Base-by-base conservation (phyloP, 495 filamentous ascomycete species). In the Penicillium atrosanguineum region DNA sequence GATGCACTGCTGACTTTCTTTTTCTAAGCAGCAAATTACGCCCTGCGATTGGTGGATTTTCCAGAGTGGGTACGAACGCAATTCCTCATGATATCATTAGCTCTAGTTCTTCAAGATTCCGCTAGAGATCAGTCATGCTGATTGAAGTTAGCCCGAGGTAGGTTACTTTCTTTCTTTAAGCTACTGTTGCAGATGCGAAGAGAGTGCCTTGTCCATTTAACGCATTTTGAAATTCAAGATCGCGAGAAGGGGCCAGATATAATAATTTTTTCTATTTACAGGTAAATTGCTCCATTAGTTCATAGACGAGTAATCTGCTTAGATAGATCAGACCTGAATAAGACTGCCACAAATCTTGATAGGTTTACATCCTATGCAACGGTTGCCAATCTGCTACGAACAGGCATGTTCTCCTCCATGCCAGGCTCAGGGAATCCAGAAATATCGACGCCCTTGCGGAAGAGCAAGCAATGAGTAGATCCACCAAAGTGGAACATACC, bases 401-500 rank as follows among this genome's bases (percentile, higher is more conserved):
- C 83, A 12, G 85, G 81, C 16, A 87, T 72, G 61, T 87, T 88
- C 38, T 74, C 69, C 40, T 63, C 46, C 29, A 71, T 65, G 0
- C 76, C 76, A 0, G 75, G 55, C 34, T 75, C 55, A 1, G 82
- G 83, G 55, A 85, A 83, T 2, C 70, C 72, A n/a, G 63, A 52
- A 5, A 69, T 49, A 39, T 69, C 44, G 5, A 69, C 63, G 20
- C 56, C 59, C 47, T 64, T 64, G 20, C 62, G 49, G 53, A 89
- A 88, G 1, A 89, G 55, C 57, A 89, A 55, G 52, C 81, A 85
- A 56, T 87, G 78, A 6, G 79, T 83, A 9, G 78, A 83, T 5
- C 87, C 87, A 14, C 87, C 87, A 67, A 85, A 89, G 63, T 89
- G 86, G 64, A 89, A 89, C 85, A 87, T 88, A 19, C 86, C 87